Evolutionary conservation across 257 asterid species (phyloP).

Genomic region (Scutellaria galericulata): DNA sequence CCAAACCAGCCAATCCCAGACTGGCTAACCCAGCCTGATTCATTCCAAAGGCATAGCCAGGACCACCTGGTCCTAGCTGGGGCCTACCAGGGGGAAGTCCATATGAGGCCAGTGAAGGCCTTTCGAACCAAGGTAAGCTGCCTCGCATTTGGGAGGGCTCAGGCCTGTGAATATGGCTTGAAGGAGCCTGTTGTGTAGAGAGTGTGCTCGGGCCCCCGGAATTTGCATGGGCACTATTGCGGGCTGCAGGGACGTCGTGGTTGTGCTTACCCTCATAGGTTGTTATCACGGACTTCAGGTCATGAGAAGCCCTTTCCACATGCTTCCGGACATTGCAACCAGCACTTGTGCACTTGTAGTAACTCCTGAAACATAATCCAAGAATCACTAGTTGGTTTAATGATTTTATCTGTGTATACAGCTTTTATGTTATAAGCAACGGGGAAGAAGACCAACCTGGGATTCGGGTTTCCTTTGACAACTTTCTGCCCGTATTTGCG

Average conservation of each 20-base stretch:
- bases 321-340: conserved; percentile 86
- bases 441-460: conserved; percentile 63
- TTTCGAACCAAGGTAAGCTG: conserved; percentile 48
- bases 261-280: conserved; percentile 95
- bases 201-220: conserved; percentile 37
- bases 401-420: neutral
- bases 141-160: conserved; percentile 62
- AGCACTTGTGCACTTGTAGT: conserved; percentile 89
- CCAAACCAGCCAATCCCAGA: conserved; percentile 51
- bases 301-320: conserved; percentile 89
- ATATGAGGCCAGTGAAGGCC: conserved; percentile 49
- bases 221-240: conserved; percentile 61
- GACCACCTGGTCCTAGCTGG: conserved; percentile 52
- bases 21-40: conserved; percentile 51
- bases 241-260: conserved; percentile 85
- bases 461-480: conserved; percentile 95
- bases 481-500: conserved; percentile 96
- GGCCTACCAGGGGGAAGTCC: conserved; percentile 44
- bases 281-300: conserved; percentile 77
- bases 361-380: conserved; percentile 62
- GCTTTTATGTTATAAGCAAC: neutral
- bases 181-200: conserved; percentile 46
- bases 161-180: conserved; percentile 50
- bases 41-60: conserved; percentile 57
- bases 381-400: neutral